Evolutionary conservation across 2,329 filamentous ascomycete genomes (phyloP).

Genomic region (Byssochlamys sp.): DNA sequence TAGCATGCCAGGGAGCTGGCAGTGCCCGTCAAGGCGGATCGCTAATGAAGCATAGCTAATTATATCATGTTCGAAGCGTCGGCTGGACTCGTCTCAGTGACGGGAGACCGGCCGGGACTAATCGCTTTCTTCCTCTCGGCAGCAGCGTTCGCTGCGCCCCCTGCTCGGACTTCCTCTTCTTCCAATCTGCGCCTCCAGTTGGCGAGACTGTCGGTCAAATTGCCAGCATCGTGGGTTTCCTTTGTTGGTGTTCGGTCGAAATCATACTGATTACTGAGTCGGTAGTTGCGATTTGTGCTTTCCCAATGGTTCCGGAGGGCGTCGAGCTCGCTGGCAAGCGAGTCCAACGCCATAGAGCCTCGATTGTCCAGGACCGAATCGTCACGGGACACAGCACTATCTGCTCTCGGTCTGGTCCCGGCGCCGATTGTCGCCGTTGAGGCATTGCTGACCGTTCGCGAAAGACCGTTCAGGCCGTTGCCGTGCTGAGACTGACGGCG

Average conservation of each 20-base stretch:
- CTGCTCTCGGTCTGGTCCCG: constrained; percentile 26
- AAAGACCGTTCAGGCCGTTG: constrained; percentile 29
- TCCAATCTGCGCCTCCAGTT: constrained; percentile 75
- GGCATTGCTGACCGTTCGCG: constrained; percentile 46
- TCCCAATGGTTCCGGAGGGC: constrained; percentile 87
- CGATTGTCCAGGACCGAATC: constrained; percentile 43
- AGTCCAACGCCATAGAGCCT: constrained; percentile 69
- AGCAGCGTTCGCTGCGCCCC: constrained; percentile 10
- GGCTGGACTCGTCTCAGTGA: not conserved
- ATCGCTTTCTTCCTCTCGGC: constrained; percentile 17
- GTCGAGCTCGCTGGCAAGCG: constrained; percentile 83
- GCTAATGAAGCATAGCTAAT: constrained; percentile 9
- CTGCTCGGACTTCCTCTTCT: constrained; percentile 38
- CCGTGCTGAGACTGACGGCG: constrained; percentile 58
- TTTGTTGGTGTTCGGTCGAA: constrained; percentile 56
- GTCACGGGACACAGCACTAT: constrained; percentile 36
- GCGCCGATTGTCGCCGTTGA: constrained; percentile 39
- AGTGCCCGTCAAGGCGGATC: not conserved
- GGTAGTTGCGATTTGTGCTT: constrained; percentile 88
- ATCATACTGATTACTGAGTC: constrained; percentile 79
- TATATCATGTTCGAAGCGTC: constrained; percentile 27
- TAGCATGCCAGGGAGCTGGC: not conserved
- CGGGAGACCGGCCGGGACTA: constrained; percentile 1
- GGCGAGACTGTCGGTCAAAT: constrained; percentile 60
- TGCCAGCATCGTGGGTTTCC: constrained; percentile 29